Evolutionary conservation across 2,329 filamentous ascomycete species (phyloP).

Genomic region (Cylindrodendrum hubeiense): DNA sequence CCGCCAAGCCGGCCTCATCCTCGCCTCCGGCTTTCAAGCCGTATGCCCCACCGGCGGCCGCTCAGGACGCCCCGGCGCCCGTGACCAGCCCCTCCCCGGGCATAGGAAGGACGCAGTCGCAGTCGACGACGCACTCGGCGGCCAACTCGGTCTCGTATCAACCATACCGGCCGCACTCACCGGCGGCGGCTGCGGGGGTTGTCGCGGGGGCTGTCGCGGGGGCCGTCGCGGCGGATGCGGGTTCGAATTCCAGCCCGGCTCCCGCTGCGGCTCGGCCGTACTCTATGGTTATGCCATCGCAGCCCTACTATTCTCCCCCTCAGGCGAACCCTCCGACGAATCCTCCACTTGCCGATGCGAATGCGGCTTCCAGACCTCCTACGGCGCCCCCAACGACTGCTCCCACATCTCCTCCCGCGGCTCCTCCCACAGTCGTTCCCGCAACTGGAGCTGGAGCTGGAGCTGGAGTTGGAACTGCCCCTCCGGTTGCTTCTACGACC

Average conservation of each 20-base stretch:
- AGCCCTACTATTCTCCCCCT: constrained; percentile 37
- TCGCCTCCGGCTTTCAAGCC: constrained; percentile 43
- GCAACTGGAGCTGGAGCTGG: background rate
- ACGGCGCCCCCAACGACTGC: constrained; percentile 24
- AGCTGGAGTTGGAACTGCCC: background rate
- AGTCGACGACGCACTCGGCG: constrained; percentile 39
- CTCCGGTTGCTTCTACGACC: background rate
- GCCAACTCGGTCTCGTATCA: constrained; percentile 42
- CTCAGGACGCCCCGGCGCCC: constrained; percentile 28
- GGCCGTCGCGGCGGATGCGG: background rate
- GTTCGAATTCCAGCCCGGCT: constrained; percentile 21
- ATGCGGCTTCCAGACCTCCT: constrained; percentile 14
- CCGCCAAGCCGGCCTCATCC: constrained; percentile 33
- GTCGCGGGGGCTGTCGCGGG: background rate
- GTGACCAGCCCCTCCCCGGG: constrained; percentile 15
- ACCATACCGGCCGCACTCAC: constrained; percentile 45
- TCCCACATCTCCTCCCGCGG: background rate
- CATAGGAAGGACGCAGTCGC: constrained; percentile 33
- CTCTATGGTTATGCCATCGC: constrained; percentile 33
- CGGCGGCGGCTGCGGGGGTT: constrained; percentile 19
- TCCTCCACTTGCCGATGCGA: constrained; percentile 11
- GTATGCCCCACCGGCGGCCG: constrained; percentile 41
- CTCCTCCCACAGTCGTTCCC: background rate
- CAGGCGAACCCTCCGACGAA: constrained; percentile 12
- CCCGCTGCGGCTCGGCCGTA: constrained; percentile 25